phyloP scores from a whole-genome alignment of 1,284 basidiomycete species.

The Moesziomyces sp. region DNA sequence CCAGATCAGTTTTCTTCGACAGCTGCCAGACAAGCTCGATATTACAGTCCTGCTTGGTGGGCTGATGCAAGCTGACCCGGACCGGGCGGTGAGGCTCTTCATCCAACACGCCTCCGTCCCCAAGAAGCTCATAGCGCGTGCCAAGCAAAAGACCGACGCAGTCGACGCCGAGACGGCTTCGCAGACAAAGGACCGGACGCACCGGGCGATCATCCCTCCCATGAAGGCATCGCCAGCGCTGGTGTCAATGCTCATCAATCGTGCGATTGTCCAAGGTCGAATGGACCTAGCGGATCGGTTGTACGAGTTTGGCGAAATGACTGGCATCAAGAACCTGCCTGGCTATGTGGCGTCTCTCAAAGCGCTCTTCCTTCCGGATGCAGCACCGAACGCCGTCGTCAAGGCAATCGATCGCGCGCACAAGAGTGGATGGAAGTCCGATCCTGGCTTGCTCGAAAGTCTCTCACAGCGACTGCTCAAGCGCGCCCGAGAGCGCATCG shows the following conservation, averaged over 20 bases:
- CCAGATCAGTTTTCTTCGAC: conserved; percentile 24
- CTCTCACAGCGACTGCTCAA: conserved; percentile 16
- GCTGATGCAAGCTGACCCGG: conserved; percentile 27
- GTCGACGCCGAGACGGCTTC: too few relatives aligned
- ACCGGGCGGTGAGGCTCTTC: conserved; percentile 33
- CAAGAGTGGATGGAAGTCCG: conserved; percentile 10
- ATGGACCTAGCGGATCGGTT: conserved; percentile 28
- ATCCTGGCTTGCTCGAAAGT: conserved; percentile 23
- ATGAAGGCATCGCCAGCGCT: conserved; percentile 25
- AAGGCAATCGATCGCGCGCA: conserved; percentile 4
- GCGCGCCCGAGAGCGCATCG: neutral
- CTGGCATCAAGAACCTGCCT: conserved; percentile 12
- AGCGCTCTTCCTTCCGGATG: conserved; percentile 3
- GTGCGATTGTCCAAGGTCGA: conserved; percentile 17
- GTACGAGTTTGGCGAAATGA: conserved; percentile 14
- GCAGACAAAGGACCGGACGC: too few relatives aligned
- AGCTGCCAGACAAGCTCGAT: conserved; percentile 34
- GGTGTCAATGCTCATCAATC: conserved; percentile 24
- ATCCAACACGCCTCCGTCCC: conserved; percentile 29
- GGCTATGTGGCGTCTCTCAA: conserved; percentile 6
- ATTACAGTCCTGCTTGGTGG: conserved; percentile 37
- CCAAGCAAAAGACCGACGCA: neutral
- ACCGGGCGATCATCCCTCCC: conserved; percentile 13
- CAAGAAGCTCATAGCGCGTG: neutral
- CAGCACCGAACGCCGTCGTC: conserved; percentile 10